A percentile compares a stretch with the other conserved stretches of the same genome.
phyloP scores from a whole-genome alignment of 2,329 filamentous ascomycete genomes.

The Fusarium bactridioides region DNA sequence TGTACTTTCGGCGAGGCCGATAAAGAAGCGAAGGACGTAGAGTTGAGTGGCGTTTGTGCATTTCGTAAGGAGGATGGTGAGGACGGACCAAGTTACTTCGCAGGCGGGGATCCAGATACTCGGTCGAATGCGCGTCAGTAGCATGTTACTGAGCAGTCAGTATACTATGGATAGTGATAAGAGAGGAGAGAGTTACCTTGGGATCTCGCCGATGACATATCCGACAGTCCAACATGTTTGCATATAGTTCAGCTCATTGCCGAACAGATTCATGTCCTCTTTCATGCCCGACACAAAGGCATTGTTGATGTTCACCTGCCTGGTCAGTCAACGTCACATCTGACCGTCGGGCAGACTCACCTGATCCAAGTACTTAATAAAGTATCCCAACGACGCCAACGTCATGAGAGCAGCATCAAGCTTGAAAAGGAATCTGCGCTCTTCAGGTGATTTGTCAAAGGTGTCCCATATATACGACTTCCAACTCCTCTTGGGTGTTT shows the following conservation, averaged over 20 bases:
- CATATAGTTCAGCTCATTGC: slow-evolving; percentile 58
- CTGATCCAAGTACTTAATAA: slow-evolving; percentile 51
- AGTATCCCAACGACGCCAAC: slow-evolving; percentile 48
- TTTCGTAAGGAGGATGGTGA: slow-evolving; percentile 41
- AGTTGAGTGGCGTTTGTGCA: slow-evolving; percentile 48
- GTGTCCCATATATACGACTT: slow-evolving; percentile 59
- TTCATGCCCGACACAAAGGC: slow-evolving; percentile 53
- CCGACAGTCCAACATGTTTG: slow-evolving; percentile 65
- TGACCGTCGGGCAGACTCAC: accelerated
- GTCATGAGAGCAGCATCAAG: slow-evolving; percentile 52
- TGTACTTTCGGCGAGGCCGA: slow-evolving; percentile 51
- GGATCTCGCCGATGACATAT: slow-evolving; percentile 60
- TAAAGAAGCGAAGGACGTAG: slow-evolving; percentile 53
- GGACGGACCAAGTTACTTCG: slow-evolving; percentile 42
- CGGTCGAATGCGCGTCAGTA: slow-evolving; percentile 50
- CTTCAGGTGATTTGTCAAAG: slow-evolving; percentile 53
- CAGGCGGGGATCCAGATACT: slow-evolving; percentile 52
- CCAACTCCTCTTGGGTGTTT: slow-evolving; percentile 44
- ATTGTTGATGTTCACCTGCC: slow-evolving; percentile 39
- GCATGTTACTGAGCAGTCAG: slow-evolving; percentile 40
- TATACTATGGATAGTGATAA: accelerated
- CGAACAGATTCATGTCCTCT: slow-evolving; percentile 59
- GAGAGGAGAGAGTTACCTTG: slow-evolving; percentile 24
- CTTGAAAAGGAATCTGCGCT: slow-evolving; percentile 53
- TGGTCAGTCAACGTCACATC: accelerated